Evolutionary conservation across 176 grass and related monocot genomes (phyloP).

Genomic region (Paspalum vaginatum): DNA sequence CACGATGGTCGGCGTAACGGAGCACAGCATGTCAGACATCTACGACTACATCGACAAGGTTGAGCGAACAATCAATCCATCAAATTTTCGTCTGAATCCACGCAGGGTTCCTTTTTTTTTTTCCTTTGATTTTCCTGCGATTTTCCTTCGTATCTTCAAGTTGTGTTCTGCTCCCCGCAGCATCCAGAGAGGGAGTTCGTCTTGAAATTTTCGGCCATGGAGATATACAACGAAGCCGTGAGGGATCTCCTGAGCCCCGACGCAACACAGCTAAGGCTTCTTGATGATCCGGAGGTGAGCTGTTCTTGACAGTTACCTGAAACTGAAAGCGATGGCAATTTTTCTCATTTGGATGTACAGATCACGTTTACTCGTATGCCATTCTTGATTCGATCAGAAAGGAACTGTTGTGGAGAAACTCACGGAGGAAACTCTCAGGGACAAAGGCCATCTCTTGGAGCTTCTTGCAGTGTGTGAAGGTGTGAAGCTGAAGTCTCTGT

Average conservation of each 20-base stretch:
- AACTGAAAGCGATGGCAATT: neutral
- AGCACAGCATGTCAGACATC: constrained; percentile 73
- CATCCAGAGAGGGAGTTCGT: constrained; percentile 77
- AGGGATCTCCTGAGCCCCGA: constrained; percentile 76
- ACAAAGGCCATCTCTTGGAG: constrained; percentile 80
- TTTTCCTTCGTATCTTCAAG: neutral
- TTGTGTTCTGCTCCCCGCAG: constrained; percentile 40
- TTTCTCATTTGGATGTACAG: neutral
- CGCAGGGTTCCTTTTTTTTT: neutral
- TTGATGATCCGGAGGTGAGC: constrained; percentile 90
- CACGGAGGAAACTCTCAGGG: constrained; percentile 69
- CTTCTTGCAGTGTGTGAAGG: constrained; percentile 86
- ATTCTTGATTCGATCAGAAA: constrained; percentile 57
- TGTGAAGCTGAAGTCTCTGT: neutral
- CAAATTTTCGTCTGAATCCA: neutral
- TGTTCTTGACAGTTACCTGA: neutral
- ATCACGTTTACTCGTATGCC: neutral
- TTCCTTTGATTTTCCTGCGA: neutral
- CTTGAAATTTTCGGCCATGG: constrained; percentile 87
- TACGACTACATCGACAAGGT: constrained; percentile 82
- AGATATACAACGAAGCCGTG: constrained; percentile 98
- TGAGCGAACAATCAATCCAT: neutral
- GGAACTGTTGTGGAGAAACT: constrained; percentile 93
- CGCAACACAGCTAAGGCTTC: constrained; percentile 63
- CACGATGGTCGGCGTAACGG: constrained; percentile 91